Conservation (phyloP, 2,329 filamentous ascomycete species). For the Neofusicoccum sp. region DNA sequence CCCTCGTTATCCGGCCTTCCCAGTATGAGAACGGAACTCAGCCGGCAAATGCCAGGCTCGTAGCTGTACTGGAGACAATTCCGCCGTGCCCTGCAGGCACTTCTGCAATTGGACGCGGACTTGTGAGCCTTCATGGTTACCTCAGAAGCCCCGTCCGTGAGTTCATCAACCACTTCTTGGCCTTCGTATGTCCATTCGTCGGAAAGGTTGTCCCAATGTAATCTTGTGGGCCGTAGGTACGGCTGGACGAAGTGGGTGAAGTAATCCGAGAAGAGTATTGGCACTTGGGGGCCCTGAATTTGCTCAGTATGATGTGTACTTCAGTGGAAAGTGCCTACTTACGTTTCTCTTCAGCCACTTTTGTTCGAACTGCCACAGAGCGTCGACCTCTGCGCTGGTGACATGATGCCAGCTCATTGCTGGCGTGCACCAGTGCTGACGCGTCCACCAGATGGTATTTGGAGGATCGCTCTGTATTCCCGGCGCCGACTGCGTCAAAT, state of each 20-base stretch:
- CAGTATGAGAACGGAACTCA: conserved; percentile 35
- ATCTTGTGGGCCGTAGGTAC: conserved; percentile 28
- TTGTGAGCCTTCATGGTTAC: conserved; percentile 27
- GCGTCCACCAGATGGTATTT: conserved; percentile 41
- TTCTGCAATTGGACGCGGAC: conserved; percentile 34
- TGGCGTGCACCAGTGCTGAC: conserved; percentile 47
- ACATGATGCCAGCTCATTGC: conserved; percentile 44
- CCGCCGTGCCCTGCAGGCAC: conserved; percentile 30
- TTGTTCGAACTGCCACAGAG: conserved; percentile 36
- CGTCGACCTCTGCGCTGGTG: conserved; percentile 28
- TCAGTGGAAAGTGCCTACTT: background rate
- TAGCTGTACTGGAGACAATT: conserved; percentile 44
- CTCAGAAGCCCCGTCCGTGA: conserved; percentile 25
- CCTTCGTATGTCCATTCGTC: conserved; percentile 26
- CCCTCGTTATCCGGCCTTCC: conserved; percentile 27
- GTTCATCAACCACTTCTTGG: conserved; percentile 6
- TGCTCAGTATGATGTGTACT: background rate
- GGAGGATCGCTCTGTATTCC: conserved; percentile 49
- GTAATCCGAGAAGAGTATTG: conserved; percentile 38
- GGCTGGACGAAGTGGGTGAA: conserved; percentile 36
- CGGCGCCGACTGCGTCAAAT: conserved; percentile 43
- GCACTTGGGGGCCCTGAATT: conserved; percentile 32
- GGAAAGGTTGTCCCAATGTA: conserved; percentile 42
- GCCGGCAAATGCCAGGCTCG: conserved; percentile 36
- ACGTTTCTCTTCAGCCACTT: conserved; percentile 35